These are phyloP conservation scores for Papiliotrema laurentii DNA, from an alignment of 1,284 basidiomycete species.

Conservation along the genomic window DNA sequence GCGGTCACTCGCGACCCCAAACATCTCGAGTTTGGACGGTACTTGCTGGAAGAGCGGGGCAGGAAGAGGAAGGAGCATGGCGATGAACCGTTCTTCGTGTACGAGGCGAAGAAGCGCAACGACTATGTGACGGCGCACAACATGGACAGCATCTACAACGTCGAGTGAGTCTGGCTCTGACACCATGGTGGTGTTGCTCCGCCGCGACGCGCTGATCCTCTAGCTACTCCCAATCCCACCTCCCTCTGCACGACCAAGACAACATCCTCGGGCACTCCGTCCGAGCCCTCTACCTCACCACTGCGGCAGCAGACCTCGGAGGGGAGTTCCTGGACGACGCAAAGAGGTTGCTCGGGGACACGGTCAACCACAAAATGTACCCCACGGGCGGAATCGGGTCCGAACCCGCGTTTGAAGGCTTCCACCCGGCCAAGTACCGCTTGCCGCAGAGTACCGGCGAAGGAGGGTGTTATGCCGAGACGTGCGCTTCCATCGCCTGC, in stretches of 20 bases:
- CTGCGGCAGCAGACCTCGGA: conserved; percentile 27
- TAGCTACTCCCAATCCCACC: conserved; percentile 32
- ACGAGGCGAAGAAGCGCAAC: conserved; percentile 21
- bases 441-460: conserved; percentile 31
- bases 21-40: conserved; percentile 25
- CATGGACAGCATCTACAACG: conserved; percentile 14
- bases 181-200: no score
- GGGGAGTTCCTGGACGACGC: conserved; percentile 25
- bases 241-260: conserved; percentile 23
- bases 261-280: conserved; percentile 32
- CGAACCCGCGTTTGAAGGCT: conserved; percentile 27
- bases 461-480: conserved; percentile 39
- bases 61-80: conserved; percentile 17
- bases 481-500: conserved; percentile 32
- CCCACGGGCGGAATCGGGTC: conserved; percentile 34
- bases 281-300: conserved; percentile 30
- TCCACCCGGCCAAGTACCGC: conserved; percentile 19
- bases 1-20: conserved; percentile 23
- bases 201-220: background rate
- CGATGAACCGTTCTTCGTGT: conserved; percentile 21
- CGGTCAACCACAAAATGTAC: conserved; percentile 31
- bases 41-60: conserved; percentile 26
- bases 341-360: conserved; percentile 17
- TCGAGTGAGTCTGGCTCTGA: conserved; percentile 17
- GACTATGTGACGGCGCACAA: conserved; percentile 10